These are phyloP conservation scores for Metarhizium brunneum DNA, from an alignment of 2,329 filamentous ascomycete genomes.

Conservation along the genomic window DNA sequence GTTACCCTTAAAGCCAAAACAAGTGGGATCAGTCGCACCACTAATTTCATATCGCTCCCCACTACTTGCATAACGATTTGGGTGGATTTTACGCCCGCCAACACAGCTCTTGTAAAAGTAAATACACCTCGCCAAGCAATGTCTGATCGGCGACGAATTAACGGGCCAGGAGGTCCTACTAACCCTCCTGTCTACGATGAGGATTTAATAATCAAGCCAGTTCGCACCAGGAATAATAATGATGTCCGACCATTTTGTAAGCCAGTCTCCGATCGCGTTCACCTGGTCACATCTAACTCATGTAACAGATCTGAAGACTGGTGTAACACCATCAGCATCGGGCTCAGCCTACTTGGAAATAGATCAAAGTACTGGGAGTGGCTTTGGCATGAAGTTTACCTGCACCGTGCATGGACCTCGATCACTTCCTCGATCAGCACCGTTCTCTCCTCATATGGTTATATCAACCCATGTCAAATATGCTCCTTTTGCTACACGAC, in stretches of 20 bases:
- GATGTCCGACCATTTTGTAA: constrained; percentile 54
- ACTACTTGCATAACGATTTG: constrained; percentile 4
- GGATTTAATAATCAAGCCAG: constrained; percentile 32
- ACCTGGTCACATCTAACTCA: not conserved
- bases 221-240: constrained; percentile 48
- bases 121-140: constrained; percentile 32
- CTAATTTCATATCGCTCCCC: constrained; percentile 1
- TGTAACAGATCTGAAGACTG: constrained; percentile 71
- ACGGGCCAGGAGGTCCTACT: constrained; percentile 74
- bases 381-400: constrained; percentile 76
- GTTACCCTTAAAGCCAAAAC: not conserved
- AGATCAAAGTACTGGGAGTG: constrained; percentile 35
- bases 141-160: constrained; percentile 82
- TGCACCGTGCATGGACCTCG: constrained; percentile 91
- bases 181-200: constrained; percentile 61
- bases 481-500: constrained; percentile 81
- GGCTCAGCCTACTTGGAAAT: constrained; percentile 82
- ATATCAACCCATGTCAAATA: constrained; percentile 94
- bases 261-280: constrained; percentile 3
- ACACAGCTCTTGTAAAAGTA: not conserved
- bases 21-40: not conserved
- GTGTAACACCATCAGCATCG: constrained; percentile 84
- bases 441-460: constrained; percentile 87
- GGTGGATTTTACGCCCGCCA: not conserved
- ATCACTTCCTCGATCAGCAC: constrained; percentile 78